Percentiles rank a stretch among this genome's conserved stretches.
phyloP scores from a whole-genome alignment of 768 basidiomycete species.

The Boletus rubroflammeus region DNA sequence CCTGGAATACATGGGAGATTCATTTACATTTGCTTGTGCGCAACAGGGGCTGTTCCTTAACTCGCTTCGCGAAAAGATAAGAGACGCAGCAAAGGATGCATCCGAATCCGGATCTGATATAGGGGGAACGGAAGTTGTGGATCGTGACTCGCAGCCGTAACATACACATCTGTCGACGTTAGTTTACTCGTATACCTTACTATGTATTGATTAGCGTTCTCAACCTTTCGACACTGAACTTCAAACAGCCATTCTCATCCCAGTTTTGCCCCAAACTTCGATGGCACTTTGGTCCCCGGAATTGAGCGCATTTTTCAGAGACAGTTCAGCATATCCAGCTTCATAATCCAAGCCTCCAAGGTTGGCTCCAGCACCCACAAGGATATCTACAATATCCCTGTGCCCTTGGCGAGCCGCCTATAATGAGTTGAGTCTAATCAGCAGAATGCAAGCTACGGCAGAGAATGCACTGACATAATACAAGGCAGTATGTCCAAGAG shows the following conservation, averaged over 20 bases:
- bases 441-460: neutral
- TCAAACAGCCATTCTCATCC: slow-evolving; percentile 23
- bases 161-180: neutral
- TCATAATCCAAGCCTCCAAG: slow-evolving; percentile 64
- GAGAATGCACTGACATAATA: slow-evolving; percentile 59
- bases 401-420: slow-evolving; percentile 78
- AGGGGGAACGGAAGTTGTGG: slow-evolving; percentile 28
- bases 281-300: slow-evolving; percentile 43
- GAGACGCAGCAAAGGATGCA: slow-evolving; percentile 31
- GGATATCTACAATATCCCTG: slow-evolving; percentile 52
- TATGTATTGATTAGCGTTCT: slow-evolving; percentile 8
- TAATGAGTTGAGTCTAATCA: neutral
- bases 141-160: slow-evolving; percentile 6
- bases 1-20: slow-evolving; percentile 56
- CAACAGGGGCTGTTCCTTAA: slow-evolving; percentile 68
- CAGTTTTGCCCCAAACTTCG: slow-evolving; percentile 56
- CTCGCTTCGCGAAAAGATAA: slow-evolving; percentile 53
- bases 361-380: slow-evolving; percentile 71
- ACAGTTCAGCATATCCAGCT: slow-evolving; percentile 53
- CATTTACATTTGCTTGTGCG: slow-evolving; percentile 65
- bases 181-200: slow-evolving; percentile 15
- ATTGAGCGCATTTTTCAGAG: slow-evolving; percentile 35
- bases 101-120: slow-evolving; percentile 24
- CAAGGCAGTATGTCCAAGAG: slow-evolving; percentile 76
- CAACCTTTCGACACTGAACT: neutral